Evolutionary conservation across 2,329 filamentous ascomycete species (phyloP), one percentile per base, ranked within the genome.

Genomic region (Thermoascus crustaceus): DNA sequence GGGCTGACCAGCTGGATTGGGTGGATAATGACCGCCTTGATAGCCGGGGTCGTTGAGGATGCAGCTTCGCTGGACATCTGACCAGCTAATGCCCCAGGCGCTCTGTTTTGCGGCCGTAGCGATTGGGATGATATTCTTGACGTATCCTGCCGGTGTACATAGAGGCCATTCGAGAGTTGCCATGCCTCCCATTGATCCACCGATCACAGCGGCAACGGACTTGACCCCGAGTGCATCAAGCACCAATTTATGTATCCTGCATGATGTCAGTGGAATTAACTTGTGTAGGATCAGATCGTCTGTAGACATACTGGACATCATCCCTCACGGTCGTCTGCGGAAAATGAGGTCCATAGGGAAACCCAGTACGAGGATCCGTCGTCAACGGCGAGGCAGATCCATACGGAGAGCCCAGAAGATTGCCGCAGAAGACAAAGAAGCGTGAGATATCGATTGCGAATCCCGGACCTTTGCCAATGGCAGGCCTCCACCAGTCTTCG

Each of bases 11-110:
- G 48, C 47, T 1, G 59, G 58, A 1, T 35, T 40, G 2, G 55
- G 52, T 7, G 49, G 40, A 33, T 63, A 63, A 37, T 53, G 51
- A 2, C 61, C 61, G 27, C 53, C 49, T 13, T 49, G 40, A 34
- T 56, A 63, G 21, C 41, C 43, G 3, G 53, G 45, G 36, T 63
- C 61, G 1, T 48, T 45, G 32, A 52, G 55, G 18, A 64, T 57
- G 34, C 83, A 88, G 64, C 91, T 85, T 34, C 85, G 73, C 59
- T 93, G 85, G 3, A 85, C 85, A 58, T 91, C 85, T 26, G 84
- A 85, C 85, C 85, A 93, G 61, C 82, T 88, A 52, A 91, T 93
- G 16, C 85, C 82, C 85, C 85, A 93, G 4, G 85, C 85, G 51
- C 84, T 89, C 60, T 91, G 86, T 26, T 81, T 72, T 48, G 82